Conservation (phyloP, 139 green algal species). For the Haematococcus lacustris region DNA sequence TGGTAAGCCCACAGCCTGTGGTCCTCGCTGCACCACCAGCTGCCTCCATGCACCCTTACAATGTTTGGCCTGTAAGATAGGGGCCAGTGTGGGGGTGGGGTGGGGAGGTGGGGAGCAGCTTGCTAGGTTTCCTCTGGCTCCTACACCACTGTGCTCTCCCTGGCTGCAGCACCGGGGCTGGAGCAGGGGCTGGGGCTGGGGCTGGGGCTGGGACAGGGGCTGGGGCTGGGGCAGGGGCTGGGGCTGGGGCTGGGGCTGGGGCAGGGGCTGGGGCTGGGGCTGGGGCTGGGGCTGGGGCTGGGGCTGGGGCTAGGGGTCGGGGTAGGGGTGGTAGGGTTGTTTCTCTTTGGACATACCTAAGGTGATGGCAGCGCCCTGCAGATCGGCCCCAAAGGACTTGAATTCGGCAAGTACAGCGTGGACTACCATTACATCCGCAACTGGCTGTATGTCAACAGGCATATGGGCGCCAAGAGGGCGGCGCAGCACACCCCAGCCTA, state of each 20-base stretch:
- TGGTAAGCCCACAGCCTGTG: no score
- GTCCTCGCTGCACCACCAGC: slow-evolving; percentile 30
- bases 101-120: neutral
- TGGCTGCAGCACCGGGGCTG: no score
- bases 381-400: slow-evolving; percentile 85
- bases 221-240: no score
- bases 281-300: no score
- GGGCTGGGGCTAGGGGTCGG: no score
- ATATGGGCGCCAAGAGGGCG: slow-evolving; percentile 19
- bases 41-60: neutral
- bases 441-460: slow-evolving; percentile 32
- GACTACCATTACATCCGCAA: slow-evolving; percentile 94
- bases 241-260: no score
- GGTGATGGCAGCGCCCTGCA: no score
- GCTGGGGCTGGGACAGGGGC: no score
- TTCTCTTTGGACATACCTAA: neutral
- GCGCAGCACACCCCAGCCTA: slow-evolving; percentile 29
- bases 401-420: slow-evolving; percentile 93
- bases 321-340: neutral
- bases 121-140: neutral
- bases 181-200: no score
- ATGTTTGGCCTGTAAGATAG: neutral
- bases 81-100: neutral
- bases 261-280: no score
- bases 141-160: neutral